Base-by-base conservation (phyloP, 495 filamentous ascomycete genomes). In the Penicillium turbatum region DNA sequence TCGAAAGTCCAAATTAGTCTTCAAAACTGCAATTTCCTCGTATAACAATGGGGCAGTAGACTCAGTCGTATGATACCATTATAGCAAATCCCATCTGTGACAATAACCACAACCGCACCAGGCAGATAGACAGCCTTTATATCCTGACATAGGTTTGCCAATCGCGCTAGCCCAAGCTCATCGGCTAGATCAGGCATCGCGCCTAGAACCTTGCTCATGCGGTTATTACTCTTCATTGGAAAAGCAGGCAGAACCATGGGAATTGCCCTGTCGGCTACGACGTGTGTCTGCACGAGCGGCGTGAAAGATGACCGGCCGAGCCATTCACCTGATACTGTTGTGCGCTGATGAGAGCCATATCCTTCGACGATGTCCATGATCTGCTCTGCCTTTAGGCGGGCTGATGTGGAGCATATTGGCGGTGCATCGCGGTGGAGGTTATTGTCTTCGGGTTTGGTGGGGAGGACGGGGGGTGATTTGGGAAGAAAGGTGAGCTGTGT, bases 151-250 rank as follows among this genome's bases (percentile, higher is more conserved):
- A 80, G 47, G 19, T 62, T 60, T 36, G 77, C 66, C 32, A 81
- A 61, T 13, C 72, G 68, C n/a, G 64, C 69, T 7, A 81, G 65
- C 4, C 77, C 75, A 45, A 81, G 67, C 56, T 79, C 73, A 53
- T 80, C 78, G 10, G 73, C 76, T 37, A 70, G 78, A 48, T 82
- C 79, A 4, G 79, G 78, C 24, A 78, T 59, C 13, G 55, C 59
- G 6, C 79, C 78, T 5, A 80, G 61, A 0, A 79, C 77, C 30
- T 80, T 79, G 16, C 65, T 63, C 26, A 59, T 57, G 5, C 63
- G 65, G 48, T 80, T 77, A 7, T 77, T 69, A 1, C 76, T 80
- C 57, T 81, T 81, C 67, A 79, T 80, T 0, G 78, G 78, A 50
- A 82, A 82, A 3, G 75, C 77, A 32, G 79, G 79, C 2, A 82